Evolutionary conservation across 129 eudicot genomes (phyloP), one percentile per base, ranked within the genome.

Genomic region (Logfia minima): DNA sequence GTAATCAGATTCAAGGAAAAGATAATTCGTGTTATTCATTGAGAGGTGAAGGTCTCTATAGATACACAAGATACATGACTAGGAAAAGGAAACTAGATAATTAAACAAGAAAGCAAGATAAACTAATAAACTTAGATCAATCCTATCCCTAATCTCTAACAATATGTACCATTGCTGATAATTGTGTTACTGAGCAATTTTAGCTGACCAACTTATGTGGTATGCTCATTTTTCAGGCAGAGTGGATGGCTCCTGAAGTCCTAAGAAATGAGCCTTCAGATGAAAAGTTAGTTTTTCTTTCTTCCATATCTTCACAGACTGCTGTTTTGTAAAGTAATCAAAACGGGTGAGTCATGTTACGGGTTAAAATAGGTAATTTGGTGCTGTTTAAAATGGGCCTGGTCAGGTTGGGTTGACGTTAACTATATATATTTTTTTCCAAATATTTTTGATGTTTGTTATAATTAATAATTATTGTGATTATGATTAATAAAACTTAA

Each of bases 201-300:
- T 1, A 32, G 3, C 32, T 31, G 19, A 56, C 19, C 11, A 53
- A 28, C 53, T 21, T 62, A 55, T 68, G 31, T 81, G 41, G 62
- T 85, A 1, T 48, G 14, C 22, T 61, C 34, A 6, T 75, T 82
- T 77, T 79, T 82, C 92, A 94, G 99, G 99, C 99, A 2, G 99
- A 94, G 79, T 94, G 99, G 99, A 94, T 94, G 99, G 99, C 99
- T 71, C 99, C 99, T 5, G 99, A 94, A 83, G 99, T 94, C 72
- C 86, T 94, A 35, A 79, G 99, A 83, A 94, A 91, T 55, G 99
- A 94, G 64, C 99, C 96, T 66, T 91, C 99, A 22, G 87, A 94
- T 76, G 99, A 94, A 68, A 94, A 94, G 99, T 94, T 85, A 48
- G 90, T 82, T 39, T 9, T 74, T 78, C 29, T 74, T 45, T 64